Conservation (phyloP, 768 basidiomycete genomes). For the Mycena rebaudengoi region DNA sequence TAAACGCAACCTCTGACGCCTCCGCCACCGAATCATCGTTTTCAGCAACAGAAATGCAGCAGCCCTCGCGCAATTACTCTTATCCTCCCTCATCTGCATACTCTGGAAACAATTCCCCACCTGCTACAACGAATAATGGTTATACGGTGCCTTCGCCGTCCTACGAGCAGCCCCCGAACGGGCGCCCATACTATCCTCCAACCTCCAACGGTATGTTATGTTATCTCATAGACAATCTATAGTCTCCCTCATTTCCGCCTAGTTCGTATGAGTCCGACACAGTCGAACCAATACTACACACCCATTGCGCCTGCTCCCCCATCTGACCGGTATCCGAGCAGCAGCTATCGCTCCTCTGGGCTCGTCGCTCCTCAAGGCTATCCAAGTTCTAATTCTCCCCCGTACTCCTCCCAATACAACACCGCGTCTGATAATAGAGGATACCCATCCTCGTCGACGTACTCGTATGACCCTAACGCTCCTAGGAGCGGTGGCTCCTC, state of each 20-base stretch:
- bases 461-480: conserved; percentile 2
- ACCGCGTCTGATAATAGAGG: conserved; percentile 3
- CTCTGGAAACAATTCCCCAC: conserved; percentile 3
- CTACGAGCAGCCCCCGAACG: conserved; percentile 7
- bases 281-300: conserved; percentile 9
- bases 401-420: conserved; percentile 14
- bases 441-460: conserved; percentile 17
- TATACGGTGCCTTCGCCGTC: conserved; percentile 6
- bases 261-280: conserved; percentile 13
- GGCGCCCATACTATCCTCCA: conserved; percentile 5
- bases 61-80: conserved; percentile 6
- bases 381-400: conserved; percentile 7
- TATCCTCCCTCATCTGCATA: conserved; percentile 12
- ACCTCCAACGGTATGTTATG: conserved; percentile 12
- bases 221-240: background rate
- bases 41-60: background rate
- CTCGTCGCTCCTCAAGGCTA: background rate
- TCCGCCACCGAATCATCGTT: conserved; percentile 20
- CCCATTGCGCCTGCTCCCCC: conserved; percentile 21
- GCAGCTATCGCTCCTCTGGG: background rate
- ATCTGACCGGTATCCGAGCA: conserved; percentile 5
- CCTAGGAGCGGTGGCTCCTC: too few species aligned
- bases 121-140: background rate
- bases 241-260: background rate
- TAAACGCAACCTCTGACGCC: conserved; percentile 20